Percentiles rank a stretch among this genome's conserved stretches.
phyloP scores from a whole-genome alignment of 805 yeast species.

The Metschnikowia proteae region DNA sequence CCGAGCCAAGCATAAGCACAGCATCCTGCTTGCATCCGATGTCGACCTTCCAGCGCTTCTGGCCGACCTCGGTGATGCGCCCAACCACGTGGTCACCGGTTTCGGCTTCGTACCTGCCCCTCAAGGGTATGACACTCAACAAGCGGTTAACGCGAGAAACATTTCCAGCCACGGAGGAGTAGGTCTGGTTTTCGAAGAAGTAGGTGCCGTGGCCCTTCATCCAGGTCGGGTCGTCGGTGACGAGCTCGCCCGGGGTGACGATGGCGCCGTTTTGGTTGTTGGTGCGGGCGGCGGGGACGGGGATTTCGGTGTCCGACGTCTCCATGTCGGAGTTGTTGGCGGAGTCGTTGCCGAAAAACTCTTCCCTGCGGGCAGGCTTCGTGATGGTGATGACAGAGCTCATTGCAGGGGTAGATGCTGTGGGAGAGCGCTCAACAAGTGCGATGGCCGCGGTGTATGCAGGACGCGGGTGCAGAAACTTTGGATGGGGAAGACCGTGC shows the following conservation, averaged over 20 bases:
- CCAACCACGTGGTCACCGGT: constrained; percentile 97
- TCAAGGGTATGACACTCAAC: constrained; percentile 77
- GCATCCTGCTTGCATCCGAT: constrained; percentile 96
- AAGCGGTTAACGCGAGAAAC: constrained; percentile 82
- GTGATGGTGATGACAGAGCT: constrained; percentile 34
- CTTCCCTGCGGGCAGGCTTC: constrained; percentile 21
- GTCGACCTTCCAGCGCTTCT: constrained; percentile 93
- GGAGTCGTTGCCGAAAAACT: constrained; percentile 24
- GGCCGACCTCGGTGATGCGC: constrained; percentile 88
- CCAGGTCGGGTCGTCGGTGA: constrained; percentile 96
- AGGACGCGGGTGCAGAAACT: too few relatives aligned
- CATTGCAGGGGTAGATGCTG: background rate
- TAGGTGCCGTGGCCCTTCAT: constrained; percentile 99
- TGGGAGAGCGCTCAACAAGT: too few relatives aligned
- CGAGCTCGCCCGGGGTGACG: constrained; percentile 93
- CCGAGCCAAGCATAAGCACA: constrained; percentile 87
- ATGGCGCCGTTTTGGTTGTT: constrained; percentile 29
- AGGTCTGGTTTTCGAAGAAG: constrained; percentile 67
- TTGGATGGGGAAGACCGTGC: too few relatives aligned
- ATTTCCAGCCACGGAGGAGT: constrained; percentile 89
- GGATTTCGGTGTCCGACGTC: constrained; percentile 15
- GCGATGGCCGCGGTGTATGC: background rate
- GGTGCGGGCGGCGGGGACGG: constrained; percentile 9
- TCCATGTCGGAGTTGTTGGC: constrained; percentile 44
- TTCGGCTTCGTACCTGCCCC: constrained; percentile 87